Evolutionary conservation across 805 yeast genomes (phyloP).

Genomic region (Gaillardinia entomophila): DNA sequence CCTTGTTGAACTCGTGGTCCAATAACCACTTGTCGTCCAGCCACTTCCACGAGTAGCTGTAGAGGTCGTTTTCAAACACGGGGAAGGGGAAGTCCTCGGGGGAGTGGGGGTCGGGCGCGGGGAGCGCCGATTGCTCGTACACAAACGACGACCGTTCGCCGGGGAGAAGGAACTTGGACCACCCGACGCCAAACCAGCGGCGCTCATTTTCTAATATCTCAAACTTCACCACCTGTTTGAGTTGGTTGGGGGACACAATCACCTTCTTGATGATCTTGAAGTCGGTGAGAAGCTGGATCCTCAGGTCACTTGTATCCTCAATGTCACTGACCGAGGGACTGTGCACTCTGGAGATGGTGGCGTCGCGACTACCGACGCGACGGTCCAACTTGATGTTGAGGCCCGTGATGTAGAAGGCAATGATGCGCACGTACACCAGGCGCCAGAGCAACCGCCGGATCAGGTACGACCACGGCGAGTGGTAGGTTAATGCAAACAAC

Average conservation of each 20-base stretch:
- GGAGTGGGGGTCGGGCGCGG: constrained; percentile 18
- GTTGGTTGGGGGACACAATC: constrained; percentile 33
- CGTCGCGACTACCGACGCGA: constrained; percentile 1
- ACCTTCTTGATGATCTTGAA: constrained; percentile 34
- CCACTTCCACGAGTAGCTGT: constrained; percentile 51
- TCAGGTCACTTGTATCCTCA: constrained; percentile 8
- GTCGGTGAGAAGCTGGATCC: constrained; percentile 21
- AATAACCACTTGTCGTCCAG: constrained; percentile 46
- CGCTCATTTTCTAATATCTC: constrained; percentile 53
- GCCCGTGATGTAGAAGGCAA: constrained; percentile 38
- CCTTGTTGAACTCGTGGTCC: constrained; percentile 35
- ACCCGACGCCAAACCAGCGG: constrained; percentile 58
- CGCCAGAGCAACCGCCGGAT: constrained; percentile 46
- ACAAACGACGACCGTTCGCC: constrained; percentile 48
- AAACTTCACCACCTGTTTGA: constrained; percentile 45
- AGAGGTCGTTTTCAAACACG: constrained; percentile 26
- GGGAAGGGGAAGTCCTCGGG: constrained; percentile 43
- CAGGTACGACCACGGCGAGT: constrained; percentile 45
- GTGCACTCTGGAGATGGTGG: constrained; percentile 8
- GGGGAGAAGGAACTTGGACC: constrained; percentile 48
- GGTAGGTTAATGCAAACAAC: constrained; percentile 33
- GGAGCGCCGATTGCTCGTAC: constrained; percentile 27
- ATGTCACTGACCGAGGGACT: constrained; percentile 12
- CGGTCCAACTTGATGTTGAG: constrained; percentile 15
- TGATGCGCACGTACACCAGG: constrained; percentile 35